These are phyloP conservation scores for Coniochaeta sp. DNA, from an alignment of 2,329 filamentous ascomycete species.

Conservation along the genomic window DNA sequence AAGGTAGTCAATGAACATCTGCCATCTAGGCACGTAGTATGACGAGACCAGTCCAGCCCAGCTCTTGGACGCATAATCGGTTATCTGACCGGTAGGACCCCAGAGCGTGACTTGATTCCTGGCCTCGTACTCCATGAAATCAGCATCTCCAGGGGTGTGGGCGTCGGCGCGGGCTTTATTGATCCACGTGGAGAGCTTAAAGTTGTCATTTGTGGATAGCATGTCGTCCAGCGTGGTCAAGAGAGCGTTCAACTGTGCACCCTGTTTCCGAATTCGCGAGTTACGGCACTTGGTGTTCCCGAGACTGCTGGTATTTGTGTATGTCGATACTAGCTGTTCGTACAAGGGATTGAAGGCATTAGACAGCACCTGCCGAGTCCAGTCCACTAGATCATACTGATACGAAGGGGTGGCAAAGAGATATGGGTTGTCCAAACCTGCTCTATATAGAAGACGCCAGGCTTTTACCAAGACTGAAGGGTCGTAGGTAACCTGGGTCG, in stretches of 20 bases:
- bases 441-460: constrained; percentile 29
- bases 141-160: constrained; percentile 14
- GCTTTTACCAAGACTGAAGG: constrained; percentile 25
- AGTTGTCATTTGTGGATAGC: constrained; percentile 31
- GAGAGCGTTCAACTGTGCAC: constrained; percentile 22
- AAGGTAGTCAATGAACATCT: constrained; percentile 34
- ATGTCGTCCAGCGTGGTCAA: constrained; percentile 30
- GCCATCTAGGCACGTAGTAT: constrained; percentile 40
- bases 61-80: constrained; percentile 40
- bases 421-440: constrained; percentile 17
- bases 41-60: constrained; percentile 37
- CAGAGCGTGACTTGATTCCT: constrained; percentile 43
- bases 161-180: constrained; percentile 25
- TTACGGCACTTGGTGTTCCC: constrained; percentile 8
- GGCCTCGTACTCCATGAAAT: constrained; percentile 36
- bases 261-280: constrained; percentile 13
- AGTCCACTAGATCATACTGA: constrained; percentile 38
- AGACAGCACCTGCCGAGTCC: constrained; percentile 38
- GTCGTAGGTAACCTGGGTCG: constrained; percentile 33
- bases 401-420: constrained; percentile 35
- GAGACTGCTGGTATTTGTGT: constrained; percentile 14
- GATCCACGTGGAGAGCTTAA: constrained; percentile 33
- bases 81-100: constrained; percentile 38
- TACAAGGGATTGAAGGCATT: constrained; percentile 36
- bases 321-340: constrained; percentile 24